Evolutionary conservation across 2,329 filamentous ascomycete species (phyloP), one percentile per base, ranked within the genome.

Genomic region (Mycosphaerella arachidis): DNA sequence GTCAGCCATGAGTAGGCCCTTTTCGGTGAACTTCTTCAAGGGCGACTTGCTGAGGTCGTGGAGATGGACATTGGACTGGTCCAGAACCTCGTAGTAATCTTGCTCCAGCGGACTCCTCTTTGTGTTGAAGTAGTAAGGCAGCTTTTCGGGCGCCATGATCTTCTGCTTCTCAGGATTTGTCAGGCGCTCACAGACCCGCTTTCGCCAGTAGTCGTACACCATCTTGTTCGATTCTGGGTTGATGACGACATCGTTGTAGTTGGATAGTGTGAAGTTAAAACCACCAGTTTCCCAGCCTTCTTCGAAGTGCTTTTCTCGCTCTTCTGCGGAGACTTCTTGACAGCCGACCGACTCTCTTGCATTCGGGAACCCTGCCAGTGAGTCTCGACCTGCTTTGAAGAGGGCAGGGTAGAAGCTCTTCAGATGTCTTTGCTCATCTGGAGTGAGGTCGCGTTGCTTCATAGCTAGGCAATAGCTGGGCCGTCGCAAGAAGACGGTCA

Each of bases 401-500:
- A 89, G 71, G 3, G 73, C 67, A 1, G 74, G 73, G n/a, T 78
- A 78, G 51, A 74, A 71, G 4, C 63, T 62, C 63, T 78, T 78
- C n/a, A 73, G 70, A 4, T 71, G 67, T 18, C 81, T 73, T 66
- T 87, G 82, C 61, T 85, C 81, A 53, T 79, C 76, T 2, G 70
- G 71, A 0, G 78, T 80, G 13, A 66, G 45, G 0, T 73, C 35
- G 4, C 76, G 74, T 57, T 81, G 79, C 4, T 79, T 76, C 83
- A 88, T 86, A 0, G 85, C 85, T 2, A 89, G 67, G 0, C 83
- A 83, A 5, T 87, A 76, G 58, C 88, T 88, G 0, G 87, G 86
- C 1, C 86, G 88, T 10, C 87, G 80, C 64, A 89, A 83, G 70
- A 89, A 88, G 29, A 89, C 82, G 1, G 76, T 79, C 3, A 89